Evolutionary conservation across 2,329 filamentous ascomycete genomes (phyloP).

Genomic region (Penicillium sp.): DNA sequence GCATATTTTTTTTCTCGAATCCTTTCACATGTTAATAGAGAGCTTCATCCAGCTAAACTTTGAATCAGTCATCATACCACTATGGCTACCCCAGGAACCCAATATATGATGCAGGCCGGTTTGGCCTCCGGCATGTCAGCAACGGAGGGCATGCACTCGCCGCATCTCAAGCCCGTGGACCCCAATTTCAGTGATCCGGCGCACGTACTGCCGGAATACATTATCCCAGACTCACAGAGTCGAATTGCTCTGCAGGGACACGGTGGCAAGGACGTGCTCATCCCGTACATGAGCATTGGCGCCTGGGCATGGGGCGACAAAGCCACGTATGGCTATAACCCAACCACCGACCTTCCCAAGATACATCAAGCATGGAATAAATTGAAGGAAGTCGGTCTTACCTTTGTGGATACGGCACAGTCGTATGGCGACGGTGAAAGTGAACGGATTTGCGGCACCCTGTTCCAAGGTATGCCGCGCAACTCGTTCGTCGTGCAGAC

Average conservation of each 20-base stretch:
- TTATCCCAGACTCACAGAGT: conserved; percentile 18
- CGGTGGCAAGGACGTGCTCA: conserved; percentile 22
- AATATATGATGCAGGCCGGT: conserved; percentile 25
- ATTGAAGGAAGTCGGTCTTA: conserved; percentile 37
- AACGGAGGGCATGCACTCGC: conserved; percentile 21
- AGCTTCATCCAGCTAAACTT: background rate
- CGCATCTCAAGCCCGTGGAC: conserved; percentile 21
- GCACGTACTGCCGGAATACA: conserved; percentile 21
- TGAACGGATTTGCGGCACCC: conserved; percentile 42
- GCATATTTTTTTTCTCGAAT: background rate
- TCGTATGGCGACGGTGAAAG: conserved; percentile 44
- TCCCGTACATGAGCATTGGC: conserved; percentile 29
- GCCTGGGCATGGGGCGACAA: conserved; percentile 33
- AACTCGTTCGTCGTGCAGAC: conserved; percentile 43
- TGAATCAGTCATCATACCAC: background rate
- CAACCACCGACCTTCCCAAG: conserved; percentile 31
- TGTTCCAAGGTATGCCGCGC: conserved; percentile 38
- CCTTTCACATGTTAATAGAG: background rate
- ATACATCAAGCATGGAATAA: conserved; percentile 41
- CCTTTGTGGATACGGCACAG: conserved; percentile 48
- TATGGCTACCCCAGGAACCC: conserved; percentile 20
- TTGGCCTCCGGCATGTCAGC: conserved; percentile 25
- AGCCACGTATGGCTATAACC: conserved; percentile 34
- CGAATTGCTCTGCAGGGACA: conserved; percentile 23
- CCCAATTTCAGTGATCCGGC: conserved; percentile 19